phyloP scores from a whole-genome alignment of 1,284 basidiomycete species.

The Spongispora temasekensis region DNA sequence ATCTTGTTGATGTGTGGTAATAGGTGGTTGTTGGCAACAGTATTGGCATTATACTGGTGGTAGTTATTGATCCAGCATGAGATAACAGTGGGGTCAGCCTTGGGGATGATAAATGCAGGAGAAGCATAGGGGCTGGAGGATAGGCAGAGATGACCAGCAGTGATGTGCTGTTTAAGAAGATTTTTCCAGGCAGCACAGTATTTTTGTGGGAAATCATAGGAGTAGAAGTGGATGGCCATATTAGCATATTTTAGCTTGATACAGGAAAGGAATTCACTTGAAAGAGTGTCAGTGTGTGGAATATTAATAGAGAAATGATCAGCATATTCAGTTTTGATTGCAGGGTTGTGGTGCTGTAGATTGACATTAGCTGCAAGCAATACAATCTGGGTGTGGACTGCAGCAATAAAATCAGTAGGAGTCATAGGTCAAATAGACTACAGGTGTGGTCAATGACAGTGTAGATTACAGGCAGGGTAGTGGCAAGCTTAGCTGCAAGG shows the following conservation, averaged over 20 bases:
- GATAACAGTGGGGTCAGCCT: slow-evolving; percentile 4
- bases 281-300: neutral
- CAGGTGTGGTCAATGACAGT: neutral
- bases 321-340: neutral
- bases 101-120: too few species aligned
- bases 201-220: slow-evolving; percentile 29
- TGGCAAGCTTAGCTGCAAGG: too few species aligned
- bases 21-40: too few species aligned
- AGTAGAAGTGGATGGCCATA: too few species aligned
- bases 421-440: neutral
- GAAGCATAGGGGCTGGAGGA: too few species aligned
- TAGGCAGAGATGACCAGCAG: slow-evolving; percentile 25
- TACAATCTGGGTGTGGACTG: neutral
- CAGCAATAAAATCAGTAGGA: neutral
- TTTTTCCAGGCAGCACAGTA: slow-evolving; percentile 30
- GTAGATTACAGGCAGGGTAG: neutral
- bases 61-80: slow-evolving; percentile 22
- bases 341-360: rapidly evolving
- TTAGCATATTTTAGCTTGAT: slow-evolving; percentile 23
- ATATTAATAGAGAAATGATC: neutral
- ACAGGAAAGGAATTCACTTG: neutral
- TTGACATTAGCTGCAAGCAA: neutral
- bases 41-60: slow-evolving; percentile 1
- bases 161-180: slow-evolving; percentile 31
- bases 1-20: slow-evolving; percentile 30